These are phyloP conservation scores for Solanum acaule DNA, from an alignment of 257 asterid species.

Conservation along the genomic window DNA sequence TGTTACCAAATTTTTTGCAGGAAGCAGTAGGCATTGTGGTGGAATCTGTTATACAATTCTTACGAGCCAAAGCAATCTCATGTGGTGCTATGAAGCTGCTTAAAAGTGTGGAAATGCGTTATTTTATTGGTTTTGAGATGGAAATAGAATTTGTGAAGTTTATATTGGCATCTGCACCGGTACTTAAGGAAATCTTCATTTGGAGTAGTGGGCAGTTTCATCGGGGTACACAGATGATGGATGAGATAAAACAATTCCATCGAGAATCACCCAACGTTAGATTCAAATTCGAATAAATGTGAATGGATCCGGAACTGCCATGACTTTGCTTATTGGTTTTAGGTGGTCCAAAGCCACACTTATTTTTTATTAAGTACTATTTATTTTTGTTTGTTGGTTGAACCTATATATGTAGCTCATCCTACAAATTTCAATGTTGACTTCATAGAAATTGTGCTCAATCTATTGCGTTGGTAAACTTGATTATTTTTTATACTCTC, in stretches of 20 bases:
- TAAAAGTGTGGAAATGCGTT: not conserved
- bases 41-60: not conserved
- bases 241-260: constrained; percentile 30
- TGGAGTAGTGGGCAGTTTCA: not conserved
- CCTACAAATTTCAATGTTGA: not conserved
- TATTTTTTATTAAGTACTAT: not conserved
- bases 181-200: constrained; percentile 35
- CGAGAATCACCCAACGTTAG: constrained; percentile 42
- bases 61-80: not conserved
- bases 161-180: constrained; percentile 29
- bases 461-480: not conserved
- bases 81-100: not conserved
- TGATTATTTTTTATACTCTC: too few relatives aligned
- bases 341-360: not conserved
- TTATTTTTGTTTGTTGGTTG: not conserved
- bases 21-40: not conserved
- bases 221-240: constrained; percentile 4
- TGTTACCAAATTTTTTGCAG: not conserved
- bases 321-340: not conserved
- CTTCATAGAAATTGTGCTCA: not conserved
- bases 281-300: constrained; percentile 3
- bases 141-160: not conserved
- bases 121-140: not conserved
- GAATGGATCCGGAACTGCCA: not conserved
- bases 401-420: not conserved